These are phyloP conservation scores for Platanthera zijinensis DNA, from an alignment of 106 monocot species.

Conservation along the genomic window DNA sequence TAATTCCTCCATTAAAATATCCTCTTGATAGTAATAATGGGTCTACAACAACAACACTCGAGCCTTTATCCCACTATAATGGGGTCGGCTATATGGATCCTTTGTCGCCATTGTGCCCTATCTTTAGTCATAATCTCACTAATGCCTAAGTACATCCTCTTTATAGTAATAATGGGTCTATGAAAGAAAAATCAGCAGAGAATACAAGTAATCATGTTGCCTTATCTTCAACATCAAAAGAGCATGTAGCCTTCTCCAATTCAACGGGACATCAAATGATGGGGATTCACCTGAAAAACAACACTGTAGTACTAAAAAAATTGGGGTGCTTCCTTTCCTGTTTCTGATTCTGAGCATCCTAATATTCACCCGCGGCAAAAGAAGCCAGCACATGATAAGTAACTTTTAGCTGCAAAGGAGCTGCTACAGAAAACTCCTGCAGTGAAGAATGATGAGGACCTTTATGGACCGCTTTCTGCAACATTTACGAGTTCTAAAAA, in stretches of 20 bases:
- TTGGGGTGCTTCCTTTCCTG: background rate
- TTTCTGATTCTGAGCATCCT: background rate
- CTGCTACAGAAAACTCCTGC: constrained; percentile 35
- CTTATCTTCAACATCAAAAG: background rate
- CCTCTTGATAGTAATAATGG: background rate
- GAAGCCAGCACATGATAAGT: constrained; percentile 28
- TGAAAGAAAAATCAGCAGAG: background rate
- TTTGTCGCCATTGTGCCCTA: no score
- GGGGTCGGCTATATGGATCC: no score
- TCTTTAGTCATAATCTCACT: no score
- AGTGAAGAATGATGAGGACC: constrained; percentile 24
- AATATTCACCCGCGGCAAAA: background rate
- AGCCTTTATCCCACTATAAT: no score
- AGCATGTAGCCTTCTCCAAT: background rate
- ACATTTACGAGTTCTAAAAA: constrained; percentile 53
- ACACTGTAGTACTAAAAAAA: background rate
- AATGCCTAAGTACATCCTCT: no score
- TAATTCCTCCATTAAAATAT: background rate
- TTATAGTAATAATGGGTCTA: background rate
- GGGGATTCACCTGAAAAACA: background rate
- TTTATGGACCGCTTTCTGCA: constrained; percentile 43
- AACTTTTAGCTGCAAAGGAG: constrained; percentile 39
- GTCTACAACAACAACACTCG: no score
- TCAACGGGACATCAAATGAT: background rate
- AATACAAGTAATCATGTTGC: constrained; percentile 2